Conservation (phyloP, 2,329 filamentous ascomycete genomes). For the Plenodomus lindquistii region DNA sequence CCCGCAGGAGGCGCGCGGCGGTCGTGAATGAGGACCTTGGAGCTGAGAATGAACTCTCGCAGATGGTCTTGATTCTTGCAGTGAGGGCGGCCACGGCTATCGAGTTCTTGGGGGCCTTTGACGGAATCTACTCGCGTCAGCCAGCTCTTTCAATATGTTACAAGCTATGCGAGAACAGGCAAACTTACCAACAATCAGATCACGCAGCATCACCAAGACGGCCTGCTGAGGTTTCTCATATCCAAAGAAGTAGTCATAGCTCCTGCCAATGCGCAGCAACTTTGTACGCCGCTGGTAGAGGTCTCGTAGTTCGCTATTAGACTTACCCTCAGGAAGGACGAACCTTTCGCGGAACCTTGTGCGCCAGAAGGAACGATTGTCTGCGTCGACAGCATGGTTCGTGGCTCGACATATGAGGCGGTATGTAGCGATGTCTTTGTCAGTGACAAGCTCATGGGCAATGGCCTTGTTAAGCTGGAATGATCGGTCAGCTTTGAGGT, state of each 20-base stretch:
- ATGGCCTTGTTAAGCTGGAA: constrained; percentile 48
- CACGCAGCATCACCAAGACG: constrained; percentile 45
- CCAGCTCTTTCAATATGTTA: neutral
- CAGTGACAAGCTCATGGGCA: constrained; percentile 41
- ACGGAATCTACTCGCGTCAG: neutral
- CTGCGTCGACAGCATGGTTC: constrained; percentile 46
- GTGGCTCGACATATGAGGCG: constrained; percentile 46
- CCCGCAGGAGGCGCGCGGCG: constrained; percentile 20
- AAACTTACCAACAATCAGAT: constrained; percentile 52
- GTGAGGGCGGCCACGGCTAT: constrained; percentile 23
- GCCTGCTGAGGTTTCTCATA: constrained; percentile 30
- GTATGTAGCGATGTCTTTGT: constrained; percentile 51
- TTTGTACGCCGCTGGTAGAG: constrained; percentile 41
- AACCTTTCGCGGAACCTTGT: constrained; percentile 48
- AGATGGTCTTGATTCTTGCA: constrained; percentile 43
- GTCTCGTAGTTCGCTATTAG: constrained; percentile 39
- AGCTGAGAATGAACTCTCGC: constrained; percentile 34
- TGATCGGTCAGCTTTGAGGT: constrained; percentile 1
- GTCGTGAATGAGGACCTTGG: constrained; percentile 30
- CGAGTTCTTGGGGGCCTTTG: constrained; percentile 38
- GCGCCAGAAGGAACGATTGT: constrained; percentile 53
- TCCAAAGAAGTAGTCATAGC: constrained; percentile 24
- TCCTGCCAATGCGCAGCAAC: constrained; percentile 22
- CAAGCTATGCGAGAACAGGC: neutral
- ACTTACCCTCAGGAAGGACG: constrained; percentile 33